Percentiles rank a stretch among this genome's conserved stretches.
Evolutionary conservation across 2,329 filamentous ascomycete genomes (phyloP).

Genomic region (Cercospora zeae-maydis): DNA sequence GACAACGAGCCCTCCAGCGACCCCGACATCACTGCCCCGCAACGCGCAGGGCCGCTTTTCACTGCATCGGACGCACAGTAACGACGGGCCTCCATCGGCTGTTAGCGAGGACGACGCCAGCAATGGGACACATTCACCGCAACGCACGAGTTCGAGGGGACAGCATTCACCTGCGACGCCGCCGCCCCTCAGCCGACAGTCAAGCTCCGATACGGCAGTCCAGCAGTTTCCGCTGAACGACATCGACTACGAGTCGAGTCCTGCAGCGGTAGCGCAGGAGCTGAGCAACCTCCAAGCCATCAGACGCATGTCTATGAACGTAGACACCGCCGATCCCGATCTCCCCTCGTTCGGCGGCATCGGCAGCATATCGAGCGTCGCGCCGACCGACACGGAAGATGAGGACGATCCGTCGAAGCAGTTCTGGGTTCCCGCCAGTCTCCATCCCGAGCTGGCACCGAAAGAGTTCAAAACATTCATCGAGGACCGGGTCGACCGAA

Average conservation of each 20-base stretch:
- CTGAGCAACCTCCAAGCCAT: constrained; percentile 88
- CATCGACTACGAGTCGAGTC: constrained; percentile 84
- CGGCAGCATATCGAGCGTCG: constrained; percentile 61
- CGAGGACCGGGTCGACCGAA: constrained; percentile 86
- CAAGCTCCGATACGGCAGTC: constrained; percentile 36
- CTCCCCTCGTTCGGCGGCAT: constrained; percentile 65
- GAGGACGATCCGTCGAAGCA: constrained; percentile 84
- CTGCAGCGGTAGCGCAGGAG: constrained; percentile 85
- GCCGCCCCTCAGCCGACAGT: constrained; percentile 39
- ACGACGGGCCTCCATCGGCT: constrained; percentile 30
- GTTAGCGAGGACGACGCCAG: constrained; percentile 13
- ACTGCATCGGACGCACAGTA: constrained; percentile 24
- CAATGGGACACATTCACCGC: constrained; percentile 20
- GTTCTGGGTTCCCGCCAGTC: constrained; percentile 91
- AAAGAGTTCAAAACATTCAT: constrained; percentile 96
- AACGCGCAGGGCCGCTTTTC: neutral
- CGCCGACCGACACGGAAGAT: constrained; percentile 67
- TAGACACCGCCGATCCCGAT: constrained; percentile 67
- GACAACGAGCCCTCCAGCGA: neutral
- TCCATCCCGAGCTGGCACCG: constrained; percentile 92
- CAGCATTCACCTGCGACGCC: constrained; percentile 33
- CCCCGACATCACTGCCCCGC: neutral
- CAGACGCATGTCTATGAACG: constrained; percentile 91
- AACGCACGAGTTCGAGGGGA: constrained; percentile 38
- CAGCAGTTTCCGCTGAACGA: constrained; percentile 67